phyloP scores from a whole-genome alignment of 345 rosid genomes.

The Erucastrum elatum region DNA sequence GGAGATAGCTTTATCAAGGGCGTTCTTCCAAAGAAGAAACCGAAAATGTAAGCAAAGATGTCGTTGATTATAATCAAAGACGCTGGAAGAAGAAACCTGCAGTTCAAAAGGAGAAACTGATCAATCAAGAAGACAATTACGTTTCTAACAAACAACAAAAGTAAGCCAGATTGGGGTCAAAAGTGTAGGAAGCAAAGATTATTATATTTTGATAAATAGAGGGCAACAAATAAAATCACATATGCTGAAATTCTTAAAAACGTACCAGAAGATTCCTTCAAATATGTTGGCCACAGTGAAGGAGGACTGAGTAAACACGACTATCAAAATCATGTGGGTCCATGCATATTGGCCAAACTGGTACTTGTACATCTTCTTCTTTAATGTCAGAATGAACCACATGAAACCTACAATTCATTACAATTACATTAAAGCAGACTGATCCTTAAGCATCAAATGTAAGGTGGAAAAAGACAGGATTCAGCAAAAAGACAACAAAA shows the following conservation, averaged over 20 bases:
- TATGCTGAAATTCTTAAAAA: too few species aligned
- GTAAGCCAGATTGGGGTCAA: background rate
- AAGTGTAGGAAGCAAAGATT: background rate
- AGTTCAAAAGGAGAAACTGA: conserved; percentile 18
- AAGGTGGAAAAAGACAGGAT: too few species aligned
- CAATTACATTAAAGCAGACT: background rate
- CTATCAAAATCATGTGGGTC: conserved; percentile 98
- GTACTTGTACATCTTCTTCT: conserved; percentile 99
- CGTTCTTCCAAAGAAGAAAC: conserved; percentile 98
- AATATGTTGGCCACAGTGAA: conserved; percentile 98
- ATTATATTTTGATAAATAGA: too few species aligned
- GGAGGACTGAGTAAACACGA: conserved; percentile 91
- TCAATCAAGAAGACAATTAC: background rate
- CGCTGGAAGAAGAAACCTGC: conserved; percentile 98
- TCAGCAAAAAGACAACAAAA: too few species aligned
- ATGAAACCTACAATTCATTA: conserved; percentile 67
- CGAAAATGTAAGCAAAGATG: conserved; percentile 77
- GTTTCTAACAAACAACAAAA: background rate
- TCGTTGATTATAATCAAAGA: conserved; percentile 93
- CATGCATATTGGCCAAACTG: conserved; percentile 99
- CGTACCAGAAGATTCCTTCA: conserved; percentile 99
- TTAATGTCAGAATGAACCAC: conserved; percentile 96
- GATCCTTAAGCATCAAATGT: too few species aligned
- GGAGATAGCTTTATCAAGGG: conserved; percentile 95
- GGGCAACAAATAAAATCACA: too few species aligned